Evolutionary conservation across 108 stramenopile genomes (phyloP), one percentile per base, ranked within the genome.

Genomic region (Cyclotella kingstonii): DNA sequence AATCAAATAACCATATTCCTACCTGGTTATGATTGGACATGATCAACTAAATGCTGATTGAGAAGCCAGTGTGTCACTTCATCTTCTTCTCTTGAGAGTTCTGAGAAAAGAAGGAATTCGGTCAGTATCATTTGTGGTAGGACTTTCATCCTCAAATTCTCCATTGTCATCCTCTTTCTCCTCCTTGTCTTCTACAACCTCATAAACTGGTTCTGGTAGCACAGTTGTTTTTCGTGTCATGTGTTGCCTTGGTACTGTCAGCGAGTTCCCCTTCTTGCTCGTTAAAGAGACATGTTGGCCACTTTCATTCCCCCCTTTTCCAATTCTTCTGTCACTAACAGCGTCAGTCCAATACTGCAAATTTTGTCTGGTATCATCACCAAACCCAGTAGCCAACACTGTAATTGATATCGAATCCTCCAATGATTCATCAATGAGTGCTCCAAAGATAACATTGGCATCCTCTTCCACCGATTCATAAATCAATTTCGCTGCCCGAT

Each of bases 361-460:
- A 56, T 72, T 75, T 45, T 57, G 49, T 28, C 46, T 48, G 1
- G 56, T 54, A 23, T 15, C 64, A 30, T 70, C 70, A 9, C 76
- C 53, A 66, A 81, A 81, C 18, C 81, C 81, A 10, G 81, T 81
- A 4, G 81, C 81, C 29, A 81, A 54, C 12, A 81, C 81, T 8
- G 81, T 81, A 47, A 81, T 81, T 10, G 68, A 70, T 26, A 81
- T 75, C 8, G 35, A 49, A 47, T 81, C 81, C 9, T 59, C 76
- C 38, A 81, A 33, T 18, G 66, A 47, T 45, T 76, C 71, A 21
- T 80, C 76, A 36, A 74, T 71, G 47, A 91, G 63, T 2, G 93
- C 93, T 5, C 93, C 93, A 66, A 94, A 94, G 65, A 94, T 94
- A 14, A 94, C 90, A 78, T 95, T 92, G 26, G 93, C 90, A 77